These are phyloP conservation scores for Chrysophaeum taylorii DNA, from an alignment of 352 stramenopile genomes.

Conservation along the genomic window DNA sequence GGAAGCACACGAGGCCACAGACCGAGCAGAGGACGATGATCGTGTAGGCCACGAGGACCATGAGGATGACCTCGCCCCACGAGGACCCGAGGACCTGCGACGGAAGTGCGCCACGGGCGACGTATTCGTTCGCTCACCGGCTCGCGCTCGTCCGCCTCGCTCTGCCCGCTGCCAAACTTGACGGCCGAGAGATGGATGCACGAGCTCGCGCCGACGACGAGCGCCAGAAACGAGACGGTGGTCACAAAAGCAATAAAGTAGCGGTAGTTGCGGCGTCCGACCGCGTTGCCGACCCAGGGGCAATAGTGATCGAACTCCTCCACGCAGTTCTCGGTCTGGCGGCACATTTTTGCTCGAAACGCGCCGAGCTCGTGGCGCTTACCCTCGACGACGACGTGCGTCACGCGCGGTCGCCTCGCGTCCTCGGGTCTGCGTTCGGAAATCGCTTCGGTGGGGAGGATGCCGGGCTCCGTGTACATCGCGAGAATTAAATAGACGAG, in stretches of 20 bases:
- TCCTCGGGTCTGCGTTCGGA: too few species aligned
- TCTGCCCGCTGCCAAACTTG: background rate
- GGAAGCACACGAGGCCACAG: background rate
- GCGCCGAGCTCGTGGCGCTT: background rate
- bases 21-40: slow-evolving; percentile 1
- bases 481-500: background rate
- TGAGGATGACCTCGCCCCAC: background rate
- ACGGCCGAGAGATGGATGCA: background rate
- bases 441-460: background rate
- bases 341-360: background rate
- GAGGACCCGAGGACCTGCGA: too few species aligned
- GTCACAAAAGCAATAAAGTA: slow-evolving; percentile 2
- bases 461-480: background rate
- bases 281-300: slow-evolving; percentile 13
- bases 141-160: background rate
- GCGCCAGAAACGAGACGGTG: background rate
- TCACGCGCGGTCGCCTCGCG: background rate
- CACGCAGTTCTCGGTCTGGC: slow-evolving; percentile 3
- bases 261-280: slow-evolving; percentile 3
- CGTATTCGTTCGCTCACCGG: too few species aligned
- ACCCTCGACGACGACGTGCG: background rate
- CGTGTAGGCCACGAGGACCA: background rate
- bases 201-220: background rate
- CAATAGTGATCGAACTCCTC: slow-evolving; percentile 13
- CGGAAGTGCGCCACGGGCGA: too few species aligned